Percentiles rank a stretch among this genome's conserved stretches.
These are phyloP conservation scores for Sugiyamaella grinbergsii DNA, from an alignment of 1,139 yeast genomes.

Conservation along the genomic window DNA sequence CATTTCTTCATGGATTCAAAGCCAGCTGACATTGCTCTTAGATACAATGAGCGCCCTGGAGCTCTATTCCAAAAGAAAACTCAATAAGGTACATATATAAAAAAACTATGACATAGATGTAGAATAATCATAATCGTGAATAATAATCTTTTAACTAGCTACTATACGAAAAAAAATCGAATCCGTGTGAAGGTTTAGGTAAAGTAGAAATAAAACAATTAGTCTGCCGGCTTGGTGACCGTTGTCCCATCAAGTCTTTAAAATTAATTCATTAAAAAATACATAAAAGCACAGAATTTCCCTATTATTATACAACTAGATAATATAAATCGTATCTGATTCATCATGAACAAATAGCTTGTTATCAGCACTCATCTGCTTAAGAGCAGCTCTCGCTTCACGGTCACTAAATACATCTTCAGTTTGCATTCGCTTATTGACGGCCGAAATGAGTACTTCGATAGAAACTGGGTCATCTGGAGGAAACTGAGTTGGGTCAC, in stretches of 20 bases:
- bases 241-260: background rate
- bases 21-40: conserved; percentile 84
- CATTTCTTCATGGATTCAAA: conserved; percentile 84
- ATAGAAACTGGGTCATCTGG: conserved; percentile 36
- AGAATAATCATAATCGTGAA: conserved; percentile 4
- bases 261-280: conserved; percentile 6
- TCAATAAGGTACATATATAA: conserved; percentile 27
- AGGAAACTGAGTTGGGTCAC: conserved; percentile 36
- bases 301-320: conserved; percentile 21
- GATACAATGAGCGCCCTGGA: conserved; percentile 39
- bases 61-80: conserved; percentile 38
- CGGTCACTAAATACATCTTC: conserved; percentile 42
- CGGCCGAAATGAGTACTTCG: conserved; percentile 36
- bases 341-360: conserved; percentile 41
- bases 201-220: background rate
- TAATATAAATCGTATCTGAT: conserved; percentile 29
- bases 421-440: conserved; percentile 41
- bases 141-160: background rate
- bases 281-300: conserved; percentile 7
- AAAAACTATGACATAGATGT: conserved; percentile 9
- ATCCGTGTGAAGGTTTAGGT: background rate
- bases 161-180: background rate
- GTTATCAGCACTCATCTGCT: conserved; percentile 42
- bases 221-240: background rate
- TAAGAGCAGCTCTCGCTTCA: conserved; percentile 44